Conservation (phyloP, 805 yeast genomes). For the Candida orba region DNA sequence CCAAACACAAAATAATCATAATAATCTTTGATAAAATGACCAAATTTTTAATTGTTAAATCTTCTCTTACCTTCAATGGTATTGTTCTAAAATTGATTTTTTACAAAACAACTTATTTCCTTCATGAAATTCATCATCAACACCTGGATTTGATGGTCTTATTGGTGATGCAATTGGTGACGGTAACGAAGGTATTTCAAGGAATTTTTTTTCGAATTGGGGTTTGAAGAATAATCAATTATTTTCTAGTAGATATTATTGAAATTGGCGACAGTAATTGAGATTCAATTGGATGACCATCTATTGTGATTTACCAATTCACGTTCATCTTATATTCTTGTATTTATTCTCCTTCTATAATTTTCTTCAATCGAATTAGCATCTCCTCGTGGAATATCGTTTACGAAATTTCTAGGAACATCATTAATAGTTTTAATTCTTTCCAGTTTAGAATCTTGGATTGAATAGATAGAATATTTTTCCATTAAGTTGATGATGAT, state of each 20-base stretch:
- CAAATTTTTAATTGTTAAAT: constrained; percentile 23
- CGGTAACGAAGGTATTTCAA: constrained; percentile 10
- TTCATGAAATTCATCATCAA: constrained; percentile 3
- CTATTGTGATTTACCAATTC: background rate
- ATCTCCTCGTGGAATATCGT: constrained; percentile 21
- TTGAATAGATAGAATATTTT: background rate
- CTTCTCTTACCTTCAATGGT: constrained; percentile 1
- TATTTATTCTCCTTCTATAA: constrained; percentile 12
- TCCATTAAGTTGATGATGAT: background rate
- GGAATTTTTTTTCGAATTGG: constrained; percentile 1
- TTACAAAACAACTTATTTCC: constrained; percentile 16
- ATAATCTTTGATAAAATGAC: constrained; percentile 33
- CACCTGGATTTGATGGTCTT: constrained; percentile 13
- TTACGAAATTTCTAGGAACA: constrained; percentile 13
- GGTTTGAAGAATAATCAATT: constrained; percentile 1
- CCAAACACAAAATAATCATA: constrained; percentile 51
- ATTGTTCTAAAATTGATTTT: constrained; percentile 17
- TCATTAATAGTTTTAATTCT: constrained; percentile 8
- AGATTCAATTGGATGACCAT: background rate
- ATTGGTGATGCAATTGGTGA: constrained; percentile 14
- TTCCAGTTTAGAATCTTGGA: background rate
- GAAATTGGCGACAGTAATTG: background rate
- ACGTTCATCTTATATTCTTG: constrained; percentile 1
- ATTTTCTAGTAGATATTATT: background rate
- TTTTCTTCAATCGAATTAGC: constrained; percentile 18